A percentile compares a stretch with the other conserved stretches of the same genome.
Conservation (phyloP, 1,284 basidiomycete genomes). For the Meira miltonrushii region DNA sequence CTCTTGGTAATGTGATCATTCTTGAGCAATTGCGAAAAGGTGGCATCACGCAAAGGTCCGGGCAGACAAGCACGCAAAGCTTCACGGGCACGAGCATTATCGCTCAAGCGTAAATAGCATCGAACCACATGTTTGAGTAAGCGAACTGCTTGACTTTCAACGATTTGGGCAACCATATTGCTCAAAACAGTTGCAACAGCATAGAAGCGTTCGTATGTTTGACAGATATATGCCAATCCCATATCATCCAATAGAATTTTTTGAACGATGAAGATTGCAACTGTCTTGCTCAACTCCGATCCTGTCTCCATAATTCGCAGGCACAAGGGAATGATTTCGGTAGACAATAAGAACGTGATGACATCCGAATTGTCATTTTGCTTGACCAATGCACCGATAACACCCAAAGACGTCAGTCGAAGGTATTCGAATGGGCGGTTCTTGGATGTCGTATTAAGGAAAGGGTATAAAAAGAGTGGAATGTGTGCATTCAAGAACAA, state of each 20-base stretch:
- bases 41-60: slow-evolving; percentile 88
- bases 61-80: slow-evolving; percentile 94
- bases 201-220: slow-evolving; percentile 98
- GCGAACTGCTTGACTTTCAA: slow-evolving; percentile 90
- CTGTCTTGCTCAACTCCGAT: slow-evolving; percentile 97
- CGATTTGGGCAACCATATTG: slow-evolving; percentile 83
- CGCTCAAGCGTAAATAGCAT: slow-evolving; percentile 91
- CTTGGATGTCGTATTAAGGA: slow-evolving; percentile 98
- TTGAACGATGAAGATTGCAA: slow-evolving; percentile 99
- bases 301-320: slow-evolving; percentile 99
- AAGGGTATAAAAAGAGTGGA: slow-evolving; percentile 96
- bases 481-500: slow-evolving; percentile 69
- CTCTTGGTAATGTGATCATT: slow-evolving; percentile 57
- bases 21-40: slow-evolving; percentile 79
- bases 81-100: slow-evolving; percentile 91
- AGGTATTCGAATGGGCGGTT: slow-evolving; percentile 98
- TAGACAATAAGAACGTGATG: slow-evolving; percentile 97
- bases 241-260: slow-evolving; percentile 98
- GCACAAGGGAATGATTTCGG: slow-evolving; percentile 98
- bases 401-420: slow-evolving; percentile 90
- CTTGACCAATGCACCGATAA: slow-evolving; percentile 97
- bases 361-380: slow-evolving; percentile 93
- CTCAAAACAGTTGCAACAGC: slow-evolving; percentile 96
- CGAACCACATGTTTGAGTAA: slow-evolving; percentile 96
- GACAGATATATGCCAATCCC: slow-evolving; percentile 95